Evolutionary conservation across 192 early-diverging fungal genomes (phyloP).

Genomic region (Rhizophlyctis rosea): DNA sequence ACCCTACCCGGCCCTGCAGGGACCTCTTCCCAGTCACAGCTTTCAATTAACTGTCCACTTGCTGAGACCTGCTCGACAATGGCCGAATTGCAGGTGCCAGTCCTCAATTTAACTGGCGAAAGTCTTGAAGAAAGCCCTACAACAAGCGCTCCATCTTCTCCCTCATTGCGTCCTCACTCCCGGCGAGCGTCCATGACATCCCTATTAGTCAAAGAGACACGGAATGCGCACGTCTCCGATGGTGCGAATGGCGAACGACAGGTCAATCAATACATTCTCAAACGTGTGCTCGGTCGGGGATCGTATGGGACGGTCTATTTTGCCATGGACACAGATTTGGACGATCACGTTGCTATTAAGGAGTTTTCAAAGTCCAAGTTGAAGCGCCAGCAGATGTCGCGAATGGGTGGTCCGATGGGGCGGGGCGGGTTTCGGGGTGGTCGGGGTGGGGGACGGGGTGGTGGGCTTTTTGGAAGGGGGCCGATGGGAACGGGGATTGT

Average conservation of each 20-base stretch:
- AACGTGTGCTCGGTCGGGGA: slow-evolving; percentile 77
- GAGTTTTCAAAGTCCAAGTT: slow-evolving; percentile 88
- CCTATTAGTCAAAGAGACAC: slow-evolving; percentile 55
- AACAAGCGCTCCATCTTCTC: too few species aligned
- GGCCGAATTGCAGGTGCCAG: too few species aligned
- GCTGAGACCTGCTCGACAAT: too few species aligned
- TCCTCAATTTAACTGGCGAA: too few species aligned
- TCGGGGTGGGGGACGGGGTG: slow-evolving; percentile 24
- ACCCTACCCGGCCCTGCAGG: too few species aligned
- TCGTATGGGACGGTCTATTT: slow-evolving; percentile 87
- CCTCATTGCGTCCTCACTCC: too few species aligned
- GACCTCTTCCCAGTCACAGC: too few species aligned
- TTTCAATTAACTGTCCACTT: too few species aligned
- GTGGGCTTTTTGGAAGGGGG: slow-evolving; percentile 21
- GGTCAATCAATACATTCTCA: slow-evolving; percentile 82
- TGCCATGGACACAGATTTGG: slow-evolving; percentile 55
- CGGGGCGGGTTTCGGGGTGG: slow-evolving; percentile 41
- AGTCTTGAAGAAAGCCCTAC: too few species aligned
- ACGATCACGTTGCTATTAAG: slow-evolving; percentile 79
- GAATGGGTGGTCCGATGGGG: slow-evolving; percentile 47
- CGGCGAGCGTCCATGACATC: too few species aligned
- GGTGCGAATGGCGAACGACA: slow-evolving; percentile 65
- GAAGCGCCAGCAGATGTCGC: slow-evolving; percentile 57
- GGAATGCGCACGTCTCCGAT: slow-evolving; percentile 67
- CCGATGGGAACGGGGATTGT: slow-evolving; percentile 55